Evolutionary conservation across 495 filamentous ascomycete genomes (phyloP).

Genomic region (Neohortaea acidophila): DNA sequence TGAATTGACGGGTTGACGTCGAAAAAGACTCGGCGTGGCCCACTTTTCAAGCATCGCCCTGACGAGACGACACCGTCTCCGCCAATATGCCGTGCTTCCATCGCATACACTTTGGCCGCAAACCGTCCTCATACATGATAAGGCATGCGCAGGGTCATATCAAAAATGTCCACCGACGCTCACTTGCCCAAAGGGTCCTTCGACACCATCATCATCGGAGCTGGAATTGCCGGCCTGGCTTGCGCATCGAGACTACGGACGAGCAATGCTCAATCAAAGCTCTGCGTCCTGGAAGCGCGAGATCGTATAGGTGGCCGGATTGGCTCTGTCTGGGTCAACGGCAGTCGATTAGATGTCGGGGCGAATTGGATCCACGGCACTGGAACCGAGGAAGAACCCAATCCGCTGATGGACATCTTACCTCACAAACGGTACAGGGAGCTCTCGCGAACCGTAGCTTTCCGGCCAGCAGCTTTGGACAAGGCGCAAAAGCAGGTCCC

Average conservation of each 20-base stretch:
- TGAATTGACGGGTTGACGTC: too few relatives aligned
- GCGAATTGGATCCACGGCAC: constrained; percentile 17
- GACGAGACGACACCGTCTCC: too few relatives aligned
- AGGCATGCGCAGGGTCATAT: too few relatives aligned
- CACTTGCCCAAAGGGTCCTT: too few relatives aligned
- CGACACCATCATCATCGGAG: constrained; percentile 13
- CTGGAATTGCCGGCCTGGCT: constrained; percentile 13
- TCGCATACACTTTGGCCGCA: too few relatives aligned
- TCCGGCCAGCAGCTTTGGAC: constrained; percentile 1
- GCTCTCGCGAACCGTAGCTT: constrained; percentile 6
- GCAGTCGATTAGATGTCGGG: constrained; percentile 13
- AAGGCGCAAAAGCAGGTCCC: background rate
- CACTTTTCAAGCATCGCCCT: too few relatives aligned
- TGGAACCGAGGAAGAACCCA: constrained; percentile 10
- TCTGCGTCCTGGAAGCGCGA: constrained; percentile 8
- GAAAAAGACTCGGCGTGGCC: too few relatives aligned
- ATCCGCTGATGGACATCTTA: constrained; percentile 13
- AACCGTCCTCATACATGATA: too few relatives aligned
- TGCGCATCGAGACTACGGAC: constrained; percentile 4
- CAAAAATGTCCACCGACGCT: too few relatives aligned
- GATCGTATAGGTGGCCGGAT: constrained; percentile 15
- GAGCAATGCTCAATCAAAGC: background rate
- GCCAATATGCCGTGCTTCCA: too few relatives aligned
- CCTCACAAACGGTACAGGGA: constrained; percentile 6
- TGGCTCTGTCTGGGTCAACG: constrained; percentile 10